These are phyloP conservation scores for Ganoderma meredithae DNA, from an alignment of 1,284 basidiomycete genomes.

Conservation along the genomic window DNA sequence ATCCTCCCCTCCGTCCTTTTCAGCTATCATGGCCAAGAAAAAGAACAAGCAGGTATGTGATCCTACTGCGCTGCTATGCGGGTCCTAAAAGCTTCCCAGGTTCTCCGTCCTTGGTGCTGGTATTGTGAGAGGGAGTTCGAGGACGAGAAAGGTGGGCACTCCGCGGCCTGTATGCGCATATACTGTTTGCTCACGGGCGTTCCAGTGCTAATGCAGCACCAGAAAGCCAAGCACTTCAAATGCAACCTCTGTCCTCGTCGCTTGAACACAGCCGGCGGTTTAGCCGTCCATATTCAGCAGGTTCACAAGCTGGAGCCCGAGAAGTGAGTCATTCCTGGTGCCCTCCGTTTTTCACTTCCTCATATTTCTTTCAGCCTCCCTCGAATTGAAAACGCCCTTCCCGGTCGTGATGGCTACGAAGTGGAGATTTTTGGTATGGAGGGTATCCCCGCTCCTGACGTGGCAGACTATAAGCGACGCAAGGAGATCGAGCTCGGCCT, in stretches of 20 bases:
- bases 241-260: conserved; percentile 95
- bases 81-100: conserved; percentile 49
- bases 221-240: conserved; percentile 99
- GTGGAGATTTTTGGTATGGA: conserved; percentile 99
- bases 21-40: conserved; percentile 74
- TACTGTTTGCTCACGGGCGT: conserved; percentile 8
- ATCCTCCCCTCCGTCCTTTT: not conserved
- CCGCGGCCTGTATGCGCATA: not conserved
- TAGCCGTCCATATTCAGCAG: conserved; percentile 98
- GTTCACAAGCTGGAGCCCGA: conserved; percentile 98
- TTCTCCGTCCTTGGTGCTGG: conserved; percentile 96
- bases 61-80: not conserved
- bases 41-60: conserved; percentile 76
- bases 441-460: conserved; percentile 93
- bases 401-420: conserved; percentile 96
- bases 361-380: conserved; percentile 54
- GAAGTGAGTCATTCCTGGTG: conserved; percentile 64
- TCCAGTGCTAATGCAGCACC: conserved; percentile 96
- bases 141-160: conserved; percentile 86
- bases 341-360: conserved; percentile 5
- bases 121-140: conserved; percentile 99
- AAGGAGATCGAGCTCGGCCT: conserved; percentile 94
- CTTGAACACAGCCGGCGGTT: conserved; percentile 95
- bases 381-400: conserved; percentile 95
- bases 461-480: conserved; percentile 93